Evolutionary conservation across 768 basidiomycete genomes (phyloP), one percentile per base, ranked within the genome.

Genomic region (Boletus speciosus): DNA sequence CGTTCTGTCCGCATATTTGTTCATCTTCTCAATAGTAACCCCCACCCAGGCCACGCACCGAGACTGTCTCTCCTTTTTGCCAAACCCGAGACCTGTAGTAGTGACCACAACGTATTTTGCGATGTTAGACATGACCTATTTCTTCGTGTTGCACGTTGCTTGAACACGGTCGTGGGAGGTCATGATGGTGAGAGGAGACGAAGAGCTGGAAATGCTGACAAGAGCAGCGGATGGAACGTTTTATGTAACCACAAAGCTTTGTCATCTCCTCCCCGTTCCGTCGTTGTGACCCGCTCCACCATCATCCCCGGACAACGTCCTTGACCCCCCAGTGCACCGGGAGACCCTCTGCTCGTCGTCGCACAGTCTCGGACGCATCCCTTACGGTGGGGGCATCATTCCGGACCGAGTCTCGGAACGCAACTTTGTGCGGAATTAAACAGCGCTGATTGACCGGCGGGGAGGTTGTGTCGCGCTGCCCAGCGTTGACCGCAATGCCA

Each of bases 171-270:
- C 25, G 41, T 43, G 25, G 23, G 35, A 2, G 43, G 49, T 51
- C 56, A 43, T 69, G 69, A 55, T 71, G 68, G 68, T 71, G 59
- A 67, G 67, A 66, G 67, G 60, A 67, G 68, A 70, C 54, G 57
- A 66, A 68, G 61, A 60, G 47, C 55, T 56, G 61, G 63, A 65
- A 65, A 47, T 69, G 69, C 69, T 69, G 68, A 69, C 68, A 71
- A 71, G 60, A 58, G 64, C 64, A 60, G 42, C 46, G 51, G 52
- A 57, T 58, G 50, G 60, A 58, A 62, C 69, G 48, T 64, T 69
- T 69, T 69, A 69, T 69, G 68, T 69, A 69, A 69, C 68, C 68
- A 66, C 52, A 39, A 59, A 56, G 68, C 68, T 69, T 69, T 69
- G 68, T 69, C 68, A 69, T 69, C 68, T 53, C 53, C 56, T 61